Evolutionary conservation across 148 eudicot genomes (phyloP).

Genomic region (Cornus controversa): DNA sequence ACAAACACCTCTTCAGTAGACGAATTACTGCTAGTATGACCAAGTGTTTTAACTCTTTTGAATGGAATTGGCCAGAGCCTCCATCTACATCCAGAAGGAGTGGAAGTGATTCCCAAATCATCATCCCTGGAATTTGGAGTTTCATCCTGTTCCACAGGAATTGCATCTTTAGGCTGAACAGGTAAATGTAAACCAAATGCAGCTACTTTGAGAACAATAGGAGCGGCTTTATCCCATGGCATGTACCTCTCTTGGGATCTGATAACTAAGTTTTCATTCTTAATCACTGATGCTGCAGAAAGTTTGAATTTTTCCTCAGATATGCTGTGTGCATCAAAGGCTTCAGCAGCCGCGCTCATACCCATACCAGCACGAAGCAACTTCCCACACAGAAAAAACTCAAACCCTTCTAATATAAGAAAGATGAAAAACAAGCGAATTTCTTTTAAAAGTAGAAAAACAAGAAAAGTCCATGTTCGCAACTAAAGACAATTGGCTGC

Average conservation of each 20-base stretch:
- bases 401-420: conserved; percentile 50
- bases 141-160: conserved; percentile 64
- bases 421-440: not conserved
- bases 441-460: not conserved
- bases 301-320: conserved; percentile 56
- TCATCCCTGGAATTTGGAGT: conserved; percentile 32
- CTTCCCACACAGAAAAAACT: conserved; percentile 80
- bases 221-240: conserved; percentile 88
- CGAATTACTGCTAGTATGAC: conserved; percentile 50
- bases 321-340: conserved; percentile 56
- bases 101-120: conserved; percentile 41
- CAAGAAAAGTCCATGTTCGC: not conserved
- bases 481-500: not conserved
- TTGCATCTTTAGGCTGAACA: conserved; percentile 52
- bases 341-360: conserved; percentile 61
- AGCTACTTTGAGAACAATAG: conserved; percentile 66
- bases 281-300: conserved; percentile 57
- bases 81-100: conserved; percentile 74
- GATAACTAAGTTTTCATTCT: conserved; percentile 73
- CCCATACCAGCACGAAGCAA: conserved; percentile 86
- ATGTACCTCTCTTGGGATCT: conserved; percentile 56
- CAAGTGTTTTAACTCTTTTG: conserved; percentile 70
- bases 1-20: conserved; percentile 76
- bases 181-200: conserved; percentile 63
- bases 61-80: conserved; percentile 89